Evolutionary conservation across 345 rosid species (phyloP).

Genomic region (Pugionium dolabratum): DNA sequence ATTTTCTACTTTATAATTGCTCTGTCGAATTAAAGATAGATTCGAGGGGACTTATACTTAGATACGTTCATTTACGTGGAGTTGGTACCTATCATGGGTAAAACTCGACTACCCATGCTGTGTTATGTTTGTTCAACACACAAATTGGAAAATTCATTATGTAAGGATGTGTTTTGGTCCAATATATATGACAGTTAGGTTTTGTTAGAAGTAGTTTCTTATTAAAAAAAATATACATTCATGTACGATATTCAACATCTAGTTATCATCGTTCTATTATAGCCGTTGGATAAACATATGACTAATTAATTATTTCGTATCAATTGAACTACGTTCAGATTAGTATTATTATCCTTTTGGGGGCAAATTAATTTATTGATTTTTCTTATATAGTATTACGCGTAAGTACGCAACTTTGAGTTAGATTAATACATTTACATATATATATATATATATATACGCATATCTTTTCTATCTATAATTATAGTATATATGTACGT

Average conservation of each 20-base stretch:
- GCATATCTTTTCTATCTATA: slow-evolving; percentile 8
- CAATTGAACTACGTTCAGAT: background rate
- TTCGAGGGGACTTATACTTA: background rate
- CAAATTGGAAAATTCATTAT: background rate
- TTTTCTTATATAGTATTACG: slow-evolving; percentile 3
- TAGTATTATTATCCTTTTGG: background rate
- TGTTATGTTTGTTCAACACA: background rate
- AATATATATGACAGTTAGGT: background rate
- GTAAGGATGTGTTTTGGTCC: slow-evolving; percentile 1
- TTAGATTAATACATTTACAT: background rate
- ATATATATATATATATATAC: background rate
- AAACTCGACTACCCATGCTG: slow-evolving; percentile 4
- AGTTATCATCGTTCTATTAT: no score
- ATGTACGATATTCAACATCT: no score
- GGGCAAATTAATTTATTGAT: background rate
- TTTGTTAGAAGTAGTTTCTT: background rate
- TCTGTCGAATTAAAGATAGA: background rate
- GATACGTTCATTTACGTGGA: slow-evolving; percentile 3
- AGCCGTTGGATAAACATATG: no score
- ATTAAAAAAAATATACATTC: no score
- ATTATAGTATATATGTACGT: background rate
- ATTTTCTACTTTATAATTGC: no score
- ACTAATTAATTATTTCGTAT: no score
- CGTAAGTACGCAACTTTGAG: slow-evolving; percentile 9
- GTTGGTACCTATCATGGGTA: slow-evolving; percentile 2